These are phyloP conservation scores for Marasmius oreades DNA, from an alignment of 1,284 basidiomycete species.

Conservation along the genomic window DNA sequence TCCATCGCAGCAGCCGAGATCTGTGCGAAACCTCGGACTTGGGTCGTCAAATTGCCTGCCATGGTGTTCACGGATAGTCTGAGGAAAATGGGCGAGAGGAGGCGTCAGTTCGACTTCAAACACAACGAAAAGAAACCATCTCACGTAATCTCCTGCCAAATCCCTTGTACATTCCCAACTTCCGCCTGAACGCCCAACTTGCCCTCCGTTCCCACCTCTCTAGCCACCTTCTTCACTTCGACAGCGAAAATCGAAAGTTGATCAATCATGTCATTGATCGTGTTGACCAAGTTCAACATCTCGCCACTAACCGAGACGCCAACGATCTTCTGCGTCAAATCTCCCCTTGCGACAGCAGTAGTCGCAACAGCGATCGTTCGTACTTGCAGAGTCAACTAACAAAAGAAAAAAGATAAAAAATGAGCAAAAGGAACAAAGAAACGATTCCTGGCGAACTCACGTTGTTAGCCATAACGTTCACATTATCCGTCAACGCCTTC, in stretches of 20 bases:
- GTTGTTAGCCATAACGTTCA: conserved; percentile 86
- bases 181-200: conserved; percentile 98
- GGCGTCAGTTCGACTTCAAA: conserved; percentile 11
- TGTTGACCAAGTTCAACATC: conserved; percentile 91
- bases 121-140: conserved; percentile 30
- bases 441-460: conserved; percentile 44
- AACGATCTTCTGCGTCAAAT: conserved; percentile 90
- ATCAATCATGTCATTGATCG: conserved; percentile 97
- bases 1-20: conserved; percentile 99
- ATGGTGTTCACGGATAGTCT: conserved; percentile 92
- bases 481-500: conserved; percentile 96
- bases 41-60: conserved; percentile 95
- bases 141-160: conserved; percentile 98
- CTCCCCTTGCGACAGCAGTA: conserved; percentile 92
- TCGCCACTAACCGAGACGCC: conserved; percentile 94
- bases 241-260: conserved; percentile 81
- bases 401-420: conserved; percentile 4
- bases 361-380: conserved; percentile 93
- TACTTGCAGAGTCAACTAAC: conserved; percentile 88
- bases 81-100: conserved; percentile 10
- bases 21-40: conserved; percentile 98
- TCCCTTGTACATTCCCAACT: conserved; percentile 95
- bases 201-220: conserved; percentile 94
- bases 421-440: neutral
- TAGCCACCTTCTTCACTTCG: conserved; percentile 93